Evolutionary conservation across 345 rosid species (phyloP).

Genomic region (Gossypium australe): DNA sequence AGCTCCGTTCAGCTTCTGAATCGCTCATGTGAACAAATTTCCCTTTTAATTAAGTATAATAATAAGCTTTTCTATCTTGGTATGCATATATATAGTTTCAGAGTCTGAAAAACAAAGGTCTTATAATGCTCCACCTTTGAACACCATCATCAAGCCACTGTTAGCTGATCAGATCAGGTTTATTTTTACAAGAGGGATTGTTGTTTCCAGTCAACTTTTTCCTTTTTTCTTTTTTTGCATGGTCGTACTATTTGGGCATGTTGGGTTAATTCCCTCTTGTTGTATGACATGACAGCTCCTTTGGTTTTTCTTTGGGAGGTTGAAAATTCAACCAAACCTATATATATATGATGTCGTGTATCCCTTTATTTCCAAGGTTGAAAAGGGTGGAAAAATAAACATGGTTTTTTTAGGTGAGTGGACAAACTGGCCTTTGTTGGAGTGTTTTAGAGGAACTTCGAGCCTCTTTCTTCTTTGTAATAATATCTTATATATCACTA

Average conservation of each 20-base stretch:
- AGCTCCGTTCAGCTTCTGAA: conserved; percentile 41
- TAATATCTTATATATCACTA: neutral
- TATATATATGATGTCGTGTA: no score
- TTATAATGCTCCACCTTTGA: neutral
- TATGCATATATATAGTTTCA: neutral
- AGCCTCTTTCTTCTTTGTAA: neutral
- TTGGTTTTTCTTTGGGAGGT: no score
- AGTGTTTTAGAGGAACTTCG: neutral
- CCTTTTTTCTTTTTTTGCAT: neutral
- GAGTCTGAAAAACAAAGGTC: neutral
- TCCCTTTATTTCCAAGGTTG: no score
- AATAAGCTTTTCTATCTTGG: neutral
- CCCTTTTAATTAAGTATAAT: neutral
- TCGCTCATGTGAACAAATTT: conserved; percentile 38
- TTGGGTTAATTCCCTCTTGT: neutral
- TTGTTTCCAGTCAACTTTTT: neutral
- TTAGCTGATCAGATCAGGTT: neutral
- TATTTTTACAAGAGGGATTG: neutral
- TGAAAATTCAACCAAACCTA: no score
- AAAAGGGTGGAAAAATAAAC: no score
- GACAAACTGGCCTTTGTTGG: neutral
- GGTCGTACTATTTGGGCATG: neutral
- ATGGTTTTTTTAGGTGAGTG: neutral
- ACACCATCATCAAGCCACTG: neutral
- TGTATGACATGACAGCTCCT: neutral